Base-by-base conservation (phyloP, 1,284 basidiomycete species). In the Cutaneotrichosporon spelunceum region DNA sequence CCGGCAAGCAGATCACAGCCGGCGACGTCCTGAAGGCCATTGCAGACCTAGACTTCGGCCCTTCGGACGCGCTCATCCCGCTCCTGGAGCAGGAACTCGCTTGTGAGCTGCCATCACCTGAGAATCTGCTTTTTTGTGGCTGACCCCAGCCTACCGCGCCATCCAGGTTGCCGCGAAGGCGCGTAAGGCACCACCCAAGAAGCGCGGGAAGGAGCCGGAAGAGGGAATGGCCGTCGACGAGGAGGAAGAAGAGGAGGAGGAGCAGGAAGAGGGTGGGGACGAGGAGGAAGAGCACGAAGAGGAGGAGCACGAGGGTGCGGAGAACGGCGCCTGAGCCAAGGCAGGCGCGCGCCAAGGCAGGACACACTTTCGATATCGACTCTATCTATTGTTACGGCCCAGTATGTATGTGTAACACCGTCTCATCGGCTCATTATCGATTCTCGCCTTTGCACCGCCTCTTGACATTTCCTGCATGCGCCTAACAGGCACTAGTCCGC, bases 11-110 rank as follows among this genome's bases (percentile, higher is more conserved):
- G 65, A 89, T 95, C 56, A 88, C 88, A 3, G 90, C 91, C 0
- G 86, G 89, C 0, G 92, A 95, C 73, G 90, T 96, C 0, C 83
- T 94, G 63, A 90, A 88, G 72, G 92, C 91, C 0, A 83, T 93
- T 5, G 89, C 89, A 68, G 81, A 87, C 53, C 82, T 93, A 52
- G 89, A 92, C 66, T 88, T 94, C 68, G 75, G 74, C 16, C 73
- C 76, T 5, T 67, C 73, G 3, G 85, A 86, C 4, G 88, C 91
- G 66, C 81, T 93, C 53, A 83, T 87, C 1, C 84, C 85, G 33
- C 79, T 82, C 24, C 79, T 93, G 6, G 87, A 90, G 66, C 80
- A 78, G 0, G 90, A 94, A 72, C 83, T 95, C 7, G 81, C 85
- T 63, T 82, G 91, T 90, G 66, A 66, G 82, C n/a, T n/a, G n/a